phyloP scores from a whole-genome alignment of 495 filamentous ascomycete genomes.

The Penicillium paradoxum region DNA sequence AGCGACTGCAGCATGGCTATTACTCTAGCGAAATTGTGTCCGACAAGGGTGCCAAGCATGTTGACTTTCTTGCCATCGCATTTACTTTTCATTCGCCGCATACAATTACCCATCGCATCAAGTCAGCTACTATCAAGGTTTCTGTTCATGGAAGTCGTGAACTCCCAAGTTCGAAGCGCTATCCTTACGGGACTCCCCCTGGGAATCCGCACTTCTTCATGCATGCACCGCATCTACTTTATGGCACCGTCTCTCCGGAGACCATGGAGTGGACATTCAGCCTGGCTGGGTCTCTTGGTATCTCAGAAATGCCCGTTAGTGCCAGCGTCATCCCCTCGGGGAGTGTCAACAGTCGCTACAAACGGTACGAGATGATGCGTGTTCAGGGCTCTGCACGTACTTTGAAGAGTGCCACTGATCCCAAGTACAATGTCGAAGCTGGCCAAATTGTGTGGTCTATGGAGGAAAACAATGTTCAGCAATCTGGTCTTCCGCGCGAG shows the following conservation, averaged over 20 bases:
- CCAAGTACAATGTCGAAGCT: constrained; percentile 36
- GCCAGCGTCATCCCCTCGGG: constrained; percentile 42
- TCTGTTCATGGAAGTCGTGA: constrained; percentile 26
- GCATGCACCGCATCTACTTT: constrained; percentile 50
- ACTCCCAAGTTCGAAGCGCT: neutral
- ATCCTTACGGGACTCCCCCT: constrained; percentile 11
- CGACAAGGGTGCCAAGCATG: constrained; percentile 36
- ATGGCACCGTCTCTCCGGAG: constrained; percentile 48
- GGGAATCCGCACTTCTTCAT: constrained; percentile 42
- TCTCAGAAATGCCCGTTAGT: constrained; percentile 41
- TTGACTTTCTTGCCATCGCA: constrained; percentile 48
- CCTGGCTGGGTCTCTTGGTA: constrained; percentile 43
- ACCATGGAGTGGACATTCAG: constrained; percentile 51
- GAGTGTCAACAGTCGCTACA: constrained; percentile 35
- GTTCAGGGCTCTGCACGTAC: constrained; percentile 49
- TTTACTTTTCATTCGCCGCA: constrained; percentile 48
- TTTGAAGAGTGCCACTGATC: constrained; percentile 28
- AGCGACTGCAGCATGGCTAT: constrained; percentile 49
- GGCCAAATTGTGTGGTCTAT: constrained; percentile 49
- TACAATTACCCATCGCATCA: constrained; percentile 42
- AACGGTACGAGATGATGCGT: constrained; percentile 50
- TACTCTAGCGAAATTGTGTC: constrained; percentile 40
- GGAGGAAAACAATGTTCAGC: constrained; percentile 47
- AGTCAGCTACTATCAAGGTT: constrained; percentile 42
- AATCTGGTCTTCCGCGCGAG: constrained; percentile 49